Conservation (phyloP, 192 early-diverging fungal genomes). For the Entomortierella chlamydospora region DNA sequence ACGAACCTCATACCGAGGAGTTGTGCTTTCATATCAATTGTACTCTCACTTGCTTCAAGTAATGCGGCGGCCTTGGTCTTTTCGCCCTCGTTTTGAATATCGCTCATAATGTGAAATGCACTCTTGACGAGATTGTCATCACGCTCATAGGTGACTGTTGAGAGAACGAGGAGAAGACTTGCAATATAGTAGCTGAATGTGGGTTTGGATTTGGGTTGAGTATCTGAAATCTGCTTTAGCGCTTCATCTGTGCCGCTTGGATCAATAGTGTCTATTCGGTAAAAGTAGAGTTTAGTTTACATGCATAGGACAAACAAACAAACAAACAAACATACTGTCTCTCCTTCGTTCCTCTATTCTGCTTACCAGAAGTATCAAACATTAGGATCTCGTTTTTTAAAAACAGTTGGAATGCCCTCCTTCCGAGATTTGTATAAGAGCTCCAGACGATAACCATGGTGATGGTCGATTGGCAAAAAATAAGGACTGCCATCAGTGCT, state of each 20-base stretch:
- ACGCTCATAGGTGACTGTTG: slow-evolving; percentile 61
- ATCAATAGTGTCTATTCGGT: slow-evolving; percentile 19
- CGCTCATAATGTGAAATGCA: slow-evolving; percentile 32
- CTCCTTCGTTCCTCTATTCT: neutral
- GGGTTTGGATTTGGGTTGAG: slow-evolving; percentile 2
- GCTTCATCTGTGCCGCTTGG: slow-evolving; percentile 38
- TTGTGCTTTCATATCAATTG: slow-evolving; percentile 40
- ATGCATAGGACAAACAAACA: neutral
- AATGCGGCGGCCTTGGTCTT: slow-evolving; percentile 28
- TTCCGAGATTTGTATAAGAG: slow-evolving; percentile 17
- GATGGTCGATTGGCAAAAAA: slow-evolving; percentile 21
- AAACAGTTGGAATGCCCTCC: slow-evolving; percentile 17
- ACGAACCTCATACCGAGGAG: slow-evolving; percentile 46
- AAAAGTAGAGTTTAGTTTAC: neutral
- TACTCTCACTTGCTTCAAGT: slow-evolving; percentile 44
- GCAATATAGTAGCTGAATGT: slow-evolving; percentile 57
- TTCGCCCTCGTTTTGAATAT: slow-evolving; percentile 16
- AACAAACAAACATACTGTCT: neutral
- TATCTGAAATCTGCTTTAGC: slow-evolving; percentile 13
- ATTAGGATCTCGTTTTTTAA: slow-evolving; percentile 29
- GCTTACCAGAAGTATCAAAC: slow-evolving; percentile 32
- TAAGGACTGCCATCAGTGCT: slow-evolving; percentile 1
- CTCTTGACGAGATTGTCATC: slow-evolving; percentile 55
- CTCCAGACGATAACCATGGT: slow-evolving; percentile 14
- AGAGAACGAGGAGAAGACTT: slow-evolving; percentile 55